These are phyloP conservation scores for Oenanthe javanica DNA, from an alignment of 140 eudicot genomes.

Conservation along the genomic window DNA sequence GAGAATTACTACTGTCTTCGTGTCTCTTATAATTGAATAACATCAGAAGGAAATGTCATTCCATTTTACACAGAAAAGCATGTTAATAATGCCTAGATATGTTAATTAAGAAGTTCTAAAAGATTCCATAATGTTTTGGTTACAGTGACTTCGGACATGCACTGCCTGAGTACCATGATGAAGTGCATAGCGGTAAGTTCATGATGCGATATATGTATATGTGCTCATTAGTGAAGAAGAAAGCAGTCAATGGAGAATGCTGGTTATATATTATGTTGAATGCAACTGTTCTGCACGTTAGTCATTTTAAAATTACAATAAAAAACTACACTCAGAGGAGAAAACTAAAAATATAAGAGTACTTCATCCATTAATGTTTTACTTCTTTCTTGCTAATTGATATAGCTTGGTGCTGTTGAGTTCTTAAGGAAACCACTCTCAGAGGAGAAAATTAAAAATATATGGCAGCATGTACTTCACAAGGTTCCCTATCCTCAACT, in stretches of 20 bases:
- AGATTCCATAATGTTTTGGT: conserved; percentile 14
- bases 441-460: conserved; percentile 62
- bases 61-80: not conserved
- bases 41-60: not conserved
- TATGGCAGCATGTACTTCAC: conserved; percentile 88
- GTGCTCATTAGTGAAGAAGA: not conserved
- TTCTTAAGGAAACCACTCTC: conserved; percentile 72
- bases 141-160: conserved; percentile 61
- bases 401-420: conserved; percentile 84
- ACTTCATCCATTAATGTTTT: not conserved
- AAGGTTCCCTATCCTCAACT: conserved; percentile 33
- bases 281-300: not conserved
- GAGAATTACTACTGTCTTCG: not conserved
- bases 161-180: conserved; percentile 68
- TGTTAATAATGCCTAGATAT: not conserved
- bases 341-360: not conserved
- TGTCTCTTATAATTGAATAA: not conserved
- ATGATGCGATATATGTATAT: not conserved
- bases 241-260: not conserved
- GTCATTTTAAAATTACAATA: not conserved
- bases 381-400: not conserved
- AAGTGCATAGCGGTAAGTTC: conserved; percentile 68
- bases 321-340: not conserved
- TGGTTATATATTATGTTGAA: not conserved
- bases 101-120: not conserved